Evolutionary conservation across 2,329 filamentous ascomycete species (phyloP), one percentile per base, ranked within the genome.

Genomic region (Tolypocladium pustulatum): DNA sequence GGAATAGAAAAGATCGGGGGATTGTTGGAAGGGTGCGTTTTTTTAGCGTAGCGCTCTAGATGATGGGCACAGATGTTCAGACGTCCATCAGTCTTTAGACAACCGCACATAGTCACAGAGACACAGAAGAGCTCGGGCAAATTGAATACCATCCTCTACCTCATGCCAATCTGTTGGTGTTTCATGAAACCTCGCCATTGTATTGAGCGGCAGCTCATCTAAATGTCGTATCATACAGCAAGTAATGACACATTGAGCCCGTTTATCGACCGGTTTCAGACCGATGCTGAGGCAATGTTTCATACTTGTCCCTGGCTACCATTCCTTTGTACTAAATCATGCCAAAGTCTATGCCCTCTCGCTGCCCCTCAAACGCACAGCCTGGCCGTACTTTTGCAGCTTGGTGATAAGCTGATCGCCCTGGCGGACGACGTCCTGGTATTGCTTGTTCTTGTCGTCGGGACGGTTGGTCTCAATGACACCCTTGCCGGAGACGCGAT

Each of bases 391-490:
- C 81, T 99, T 99, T 78, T 99, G 94, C 66, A 99, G 80, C 82
- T 99, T 99, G 60, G 94, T 99, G 72, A 99, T 97, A 63, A 99
- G 82, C 75, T 96, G 90, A 74, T 99, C 94, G 37, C 94, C 94
- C 73, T 97, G 94, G 78, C 94, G 94, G 61, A 99, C 91, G 41
- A 97, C 91, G 68, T 99, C 94, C 67, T 92, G 89, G 76, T 99
- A 99, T 78, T 99, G 94, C 83, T 96, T 97, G 82, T 97, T 97
- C 86, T 99, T 99, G 78, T 96, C 92, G 72, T 97, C 94, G 10
- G 93, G 92, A 58, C 94, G 84, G 78, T 97, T 97, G 52, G 94
- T 99, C 82, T 97, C 94, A 68, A 99, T 97, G 66, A 97, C 89
- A 57, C 93, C 93, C 73, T 95, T 94, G 65, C 93, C 94, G 60